Conservation (phyloP, 2,329 filamentous ascomycete genomes). For the Macrophomina tecta region DNA sequence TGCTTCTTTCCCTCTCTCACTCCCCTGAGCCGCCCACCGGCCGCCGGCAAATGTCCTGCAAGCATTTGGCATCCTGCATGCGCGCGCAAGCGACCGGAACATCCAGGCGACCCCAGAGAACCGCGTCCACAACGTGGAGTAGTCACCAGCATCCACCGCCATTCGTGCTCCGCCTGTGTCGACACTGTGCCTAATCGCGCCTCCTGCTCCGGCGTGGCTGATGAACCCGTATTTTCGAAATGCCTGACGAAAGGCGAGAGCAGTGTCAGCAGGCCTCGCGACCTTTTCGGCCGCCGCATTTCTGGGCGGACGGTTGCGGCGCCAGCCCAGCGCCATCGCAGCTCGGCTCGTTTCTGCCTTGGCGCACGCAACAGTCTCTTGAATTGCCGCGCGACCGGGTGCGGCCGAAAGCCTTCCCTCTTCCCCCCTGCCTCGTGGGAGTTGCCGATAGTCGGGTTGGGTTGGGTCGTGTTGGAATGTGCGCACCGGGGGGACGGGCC, state of each 20-base stretch:
- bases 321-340: no score
- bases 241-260: no score
- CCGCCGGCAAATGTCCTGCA: not conserved
- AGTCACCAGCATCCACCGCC: not conserved
- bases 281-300: not conserved
- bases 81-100: slow-evolving; percentile 10
- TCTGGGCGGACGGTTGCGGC: slow-evolving; percentile 7
- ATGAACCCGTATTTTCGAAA: not conserved
- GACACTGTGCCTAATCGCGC: not conserved
- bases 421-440: not conserved
- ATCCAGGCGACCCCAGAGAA: slow-evolving; percentile 8
- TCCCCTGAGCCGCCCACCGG: not conserved
- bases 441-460: not conserved
- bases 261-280: slow-evolving; percentile 7
- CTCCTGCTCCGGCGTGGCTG: not conserved
- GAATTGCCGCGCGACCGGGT: not conserved
- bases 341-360: slow-evolving; percentile 1
- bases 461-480: not conserved
- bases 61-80: not conserved
- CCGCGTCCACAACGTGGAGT: not conserved
- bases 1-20: not conserved
- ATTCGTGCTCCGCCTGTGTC: not conserved
- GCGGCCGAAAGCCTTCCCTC: not conserved
- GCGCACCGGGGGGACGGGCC: not conserved
- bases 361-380: not conserved